A percentile compares a stretch with the other conserved stretches of the same genome.
phyloP scores from a whole-genome alignment of 768 basidiomycete species.

The Mycena amicta region DNA sequence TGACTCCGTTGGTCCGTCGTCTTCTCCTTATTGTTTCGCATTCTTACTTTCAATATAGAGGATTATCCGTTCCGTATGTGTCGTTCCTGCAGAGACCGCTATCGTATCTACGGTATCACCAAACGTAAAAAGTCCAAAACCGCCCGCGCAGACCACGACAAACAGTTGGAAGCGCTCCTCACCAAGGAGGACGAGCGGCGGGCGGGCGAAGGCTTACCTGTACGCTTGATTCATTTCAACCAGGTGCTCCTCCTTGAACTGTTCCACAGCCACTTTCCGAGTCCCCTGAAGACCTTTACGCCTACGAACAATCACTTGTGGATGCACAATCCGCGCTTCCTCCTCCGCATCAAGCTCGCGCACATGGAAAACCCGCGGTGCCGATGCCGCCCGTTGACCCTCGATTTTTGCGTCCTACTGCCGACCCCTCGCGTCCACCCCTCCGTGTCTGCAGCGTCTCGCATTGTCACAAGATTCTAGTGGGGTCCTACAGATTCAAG shows the following conservation, averaged over 20 bases:
- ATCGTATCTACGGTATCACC: constrained; percentile 54
- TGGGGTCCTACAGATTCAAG: constrained; percentile 49
- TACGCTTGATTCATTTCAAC: constrained; percentile 25
- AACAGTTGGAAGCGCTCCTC: constrained; percentile 39
- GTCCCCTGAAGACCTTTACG: constrained; percentile 34
- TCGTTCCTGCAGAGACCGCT: constrained; percentile 47
- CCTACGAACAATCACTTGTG: constrained; percentile 39
- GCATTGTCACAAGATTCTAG: constrained; percentile 55
- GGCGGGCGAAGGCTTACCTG: constrained; percentile 37
- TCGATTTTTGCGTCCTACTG: constrained; percentile 8
- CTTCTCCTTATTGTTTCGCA: constrained; percentile 27
- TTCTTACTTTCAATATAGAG: constrained; percentile 18
- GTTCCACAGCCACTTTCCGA: constrained; percentile 36
- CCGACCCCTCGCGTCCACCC: constrained; percentile 27
- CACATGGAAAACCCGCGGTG: background rate
- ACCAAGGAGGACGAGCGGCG: constrained; percentile 42
- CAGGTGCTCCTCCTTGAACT: constrained; percentile 2
- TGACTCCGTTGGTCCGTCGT: constrained; percentile 30
- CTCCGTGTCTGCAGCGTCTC: constrained; percentile 60
- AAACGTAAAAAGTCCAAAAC: constrained; percentile 58
- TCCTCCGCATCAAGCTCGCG: constrained; percentile 1
- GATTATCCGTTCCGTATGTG: constrained; percentile 47
- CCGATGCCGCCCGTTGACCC: background rate
- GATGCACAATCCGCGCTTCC: constrained; percentile 34
- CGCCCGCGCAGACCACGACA: constrained; percentile 45